Evolutionary conservation across 768 basidiomycete genomes (phyloP), one percentile per base, ranked within the genome.

Genomic region (Kwoniella bestiolae): DNA sequence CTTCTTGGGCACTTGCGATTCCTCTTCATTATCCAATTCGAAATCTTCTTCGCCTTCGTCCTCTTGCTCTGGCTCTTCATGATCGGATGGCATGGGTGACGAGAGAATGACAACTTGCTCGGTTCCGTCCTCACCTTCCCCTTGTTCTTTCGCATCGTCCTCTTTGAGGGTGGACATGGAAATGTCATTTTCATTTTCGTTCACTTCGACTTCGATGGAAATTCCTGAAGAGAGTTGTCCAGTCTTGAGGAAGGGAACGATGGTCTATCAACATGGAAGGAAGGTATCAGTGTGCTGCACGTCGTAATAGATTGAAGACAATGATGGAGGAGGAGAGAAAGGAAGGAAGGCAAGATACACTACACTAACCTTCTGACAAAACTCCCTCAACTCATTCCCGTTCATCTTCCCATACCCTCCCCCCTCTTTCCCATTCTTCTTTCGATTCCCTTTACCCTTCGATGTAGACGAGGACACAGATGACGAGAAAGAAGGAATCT

Each of bases 341-440:
- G 18, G 29, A 49, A 45, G 23, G 38, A 8, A 34, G 23, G 28
- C 12, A 21, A 28, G 18, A 35, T 14, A n/a, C n/a, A n/a, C n/a
- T n/a, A n/a, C n/a, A 63, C 73, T 41, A 23, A 74, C 73, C 38
- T 67, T n/a, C 18, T 71, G 63, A 44, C 65, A 74, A 47, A 69
- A 38, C 8, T 74, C 70, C 12, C 59, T 55, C 16, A 74, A 35
- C 41, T 69, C 58, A 14, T 41, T 66, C 5, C 73, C 73, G 25
- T 34, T 72, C 35, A 68, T 32, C 49, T 41, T 26, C 46, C 35
- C 34, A 16, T n/a, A n/a, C n/a, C 29, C 65, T 52, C 18, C 29
- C 23, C 12, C 38, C 12, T n/a, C 47, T 18, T 49, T 51, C 16
- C 11, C 18, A 32, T 23, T 9, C 38, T 60, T 59, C 51, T 59